Percentiles rank a stretch among this genome's conserved stretches.
These are phyloP conservation scores for Selenicereus undatus DNA, from an alignment of 148 eudicot genomes.

Conservation along the genomic window DNA sequence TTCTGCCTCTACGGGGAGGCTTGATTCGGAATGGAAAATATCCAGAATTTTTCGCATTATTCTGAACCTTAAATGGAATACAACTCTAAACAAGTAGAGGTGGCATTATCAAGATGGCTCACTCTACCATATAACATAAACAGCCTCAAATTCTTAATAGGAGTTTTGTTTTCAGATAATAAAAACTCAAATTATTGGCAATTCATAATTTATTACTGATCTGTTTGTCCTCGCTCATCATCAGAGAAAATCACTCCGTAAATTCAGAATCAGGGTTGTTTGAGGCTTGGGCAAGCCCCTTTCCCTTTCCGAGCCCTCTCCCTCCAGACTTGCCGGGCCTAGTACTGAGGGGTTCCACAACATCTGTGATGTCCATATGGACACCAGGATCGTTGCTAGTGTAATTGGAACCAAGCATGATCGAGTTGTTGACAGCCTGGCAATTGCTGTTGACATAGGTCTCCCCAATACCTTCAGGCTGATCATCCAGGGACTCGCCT, in stretches of 20 bases:
- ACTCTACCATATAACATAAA: not conserved
- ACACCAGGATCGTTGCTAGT: constrained; percentile 81
- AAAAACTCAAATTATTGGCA: not conserved
- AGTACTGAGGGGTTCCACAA: constrained; percentile 8
- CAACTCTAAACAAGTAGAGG: constrained; percentile 12
- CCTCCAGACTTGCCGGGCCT: constrained; percentile 14
- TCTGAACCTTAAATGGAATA: not conserved
- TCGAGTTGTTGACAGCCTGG: constrained; percentile 77
- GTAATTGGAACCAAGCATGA: constrained; percentile 68
- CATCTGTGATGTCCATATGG: constrained; percentile 49
- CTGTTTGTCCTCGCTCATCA: not conserved
- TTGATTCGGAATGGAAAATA: not conserved
- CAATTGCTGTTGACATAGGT: constrained; percentile 76
- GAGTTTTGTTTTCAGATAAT: not conserved
- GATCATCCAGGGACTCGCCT: constrained; percentile 12
- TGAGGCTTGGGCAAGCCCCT: constrained; percentile 19
- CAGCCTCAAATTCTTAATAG: not conserved
- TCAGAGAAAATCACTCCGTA: constrained; percentile 21
- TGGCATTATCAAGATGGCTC: constrained; percentile 7
- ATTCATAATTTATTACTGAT: not conserved
- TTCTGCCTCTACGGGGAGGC: not conserved
- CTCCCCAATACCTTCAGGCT: constrained; percentile 30
- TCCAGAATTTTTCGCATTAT: constrained; percentile 1
- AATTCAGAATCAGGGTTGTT: constrained; percentile 25
- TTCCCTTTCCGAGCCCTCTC: constrained; percentile 28